These are phyloP conservation scores for Colletotrichum chrysophilum DNA, from an alignment of 2,329 filamentous ascomycete genomes.

Conservation along the genomic window DNA sequence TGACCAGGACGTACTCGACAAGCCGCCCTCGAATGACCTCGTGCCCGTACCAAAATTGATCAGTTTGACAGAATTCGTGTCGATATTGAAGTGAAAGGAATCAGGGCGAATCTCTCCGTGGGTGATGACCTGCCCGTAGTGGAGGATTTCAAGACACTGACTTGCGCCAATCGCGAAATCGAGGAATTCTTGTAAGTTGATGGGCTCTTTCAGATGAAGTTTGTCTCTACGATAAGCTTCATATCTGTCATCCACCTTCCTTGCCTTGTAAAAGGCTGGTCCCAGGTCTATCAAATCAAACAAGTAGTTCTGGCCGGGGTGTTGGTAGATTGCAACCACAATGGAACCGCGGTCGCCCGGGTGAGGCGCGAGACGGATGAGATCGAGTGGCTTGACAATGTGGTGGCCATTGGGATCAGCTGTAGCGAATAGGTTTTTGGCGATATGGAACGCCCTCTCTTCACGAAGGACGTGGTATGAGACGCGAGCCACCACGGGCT, in stretches of 20 bases:
- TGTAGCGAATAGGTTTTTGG: constrained; percentile 72
- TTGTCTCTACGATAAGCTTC: constrained; percentile 48
- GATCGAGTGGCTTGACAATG: constrained; percentile 81
- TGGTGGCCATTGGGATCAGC: constrained; percentile 77
- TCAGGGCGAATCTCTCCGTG: constrained; percentile 92
- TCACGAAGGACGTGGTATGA: constrained; percentile 83
- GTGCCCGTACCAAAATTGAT: constrained; percentile 87
- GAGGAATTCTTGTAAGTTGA: constrained; percentile 79
- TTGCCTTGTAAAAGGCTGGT: constrained; percentile 70
- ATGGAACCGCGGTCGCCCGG: constrained; percentile 74
- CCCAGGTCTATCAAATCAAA: constrained; percentile 76
- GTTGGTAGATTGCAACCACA: constrained; percentile 81
- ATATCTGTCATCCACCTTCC: constrained; percentile 57
- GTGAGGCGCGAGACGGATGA: constrained; percentile 72
- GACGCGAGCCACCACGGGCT: constrained; percentile 78
- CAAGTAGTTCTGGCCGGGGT: constrained; percentile 77
- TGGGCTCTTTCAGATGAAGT: constrained; percentile 59
- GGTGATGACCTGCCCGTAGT: constrained; percentile 84
- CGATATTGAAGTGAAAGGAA: constrained; percentile 83
- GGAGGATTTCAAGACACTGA: constrained; percentile 87
- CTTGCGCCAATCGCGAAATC: constrained; percentile 91
- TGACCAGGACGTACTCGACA: constrained; percentile 87
- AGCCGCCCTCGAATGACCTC: constrained; percentile 87
- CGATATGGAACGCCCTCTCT: constrained; percentile 86
- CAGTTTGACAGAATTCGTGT: constrained; percentile 76